Conservation (phyloP, 225 moss, liverwort and hornwort genomes). For the Pleurozium schreberi region DNA sequence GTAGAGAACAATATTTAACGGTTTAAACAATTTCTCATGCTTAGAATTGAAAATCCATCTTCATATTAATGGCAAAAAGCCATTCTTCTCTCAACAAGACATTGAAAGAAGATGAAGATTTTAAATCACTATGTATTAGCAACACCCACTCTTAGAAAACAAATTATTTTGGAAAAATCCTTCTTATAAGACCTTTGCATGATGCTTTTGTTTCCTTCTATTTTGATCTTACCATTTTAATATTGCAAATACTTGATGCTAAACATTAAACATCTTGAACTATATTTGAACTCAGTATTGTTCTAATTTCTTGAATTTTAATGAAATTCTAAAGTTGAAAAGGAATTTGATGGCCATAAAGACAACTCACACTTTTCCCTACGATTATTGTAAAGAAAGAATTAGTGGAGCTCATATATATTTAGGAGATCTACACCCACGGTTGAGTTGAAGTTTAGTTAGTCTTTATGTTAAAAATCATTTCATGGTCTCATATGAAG, state of each 20-base stretch:
- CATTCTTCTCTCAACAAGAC: background rate
- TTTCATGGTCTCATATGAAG: background rate
- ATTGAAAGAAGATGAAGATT: background rate
- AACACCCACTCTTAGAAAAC: rapidly evolving
- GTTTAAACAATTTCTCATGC: background rate
- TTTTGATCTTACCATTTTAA: background rate
- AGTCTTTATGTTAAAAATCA: rapidly evolving
- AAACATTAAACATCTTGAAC: background rate
- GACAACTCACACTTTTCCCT: background rate
- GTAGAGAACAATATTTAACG: background rate
- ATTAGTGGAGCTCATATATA: rapidly evolving
- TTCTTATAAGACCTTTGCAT: background rate
- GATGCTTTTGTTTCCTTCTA: too few relatives aligned
- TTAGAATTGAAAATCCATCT: background rate
- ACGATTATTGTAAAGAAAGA: background rate
- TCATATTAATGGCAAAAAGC: rapidly evolving
- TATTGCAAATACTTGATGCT: background rate
- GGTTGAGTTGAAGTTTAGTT: background rate
- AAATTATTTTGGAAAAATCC: background rate
- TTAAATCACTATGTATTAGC: background rate
- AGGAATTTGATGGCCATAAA: background rate
- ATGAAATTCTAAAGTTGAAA: background rate
- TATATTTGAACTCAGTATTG: background rate
- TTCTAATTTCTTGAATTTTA: background rate
- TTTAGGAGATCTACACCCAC: rapidly evolving